Base-by-base conservation (phyloP, 805 yeast genomes). In the Kodamaea laetipori region DNA sequence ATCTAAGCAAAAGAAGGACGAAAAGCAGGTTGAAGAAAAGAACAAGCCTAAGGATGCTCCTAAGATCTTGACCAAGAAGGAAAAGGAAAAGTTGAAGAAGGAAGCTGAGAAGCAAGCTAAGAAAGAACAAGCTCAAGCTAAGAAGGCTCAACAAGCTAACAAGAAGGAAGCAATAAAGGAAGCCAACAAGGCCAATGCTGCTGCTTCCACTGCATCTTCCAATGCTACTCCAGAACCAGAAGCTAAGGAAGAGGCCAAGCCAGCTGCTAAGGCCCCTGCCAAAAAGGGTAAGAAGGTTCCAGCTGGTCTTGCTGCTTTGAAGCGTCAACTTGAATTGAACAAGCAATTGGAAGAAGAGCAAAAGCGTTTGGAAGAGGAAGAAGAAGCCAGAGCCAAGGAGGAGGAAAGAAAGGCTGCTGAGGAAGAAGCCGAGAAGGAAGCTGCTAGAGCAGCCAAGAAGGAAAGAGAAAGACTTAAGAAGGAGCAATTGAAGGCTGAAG, bases 401-500 rank as follows among this genome's bases (percentile, higher is more conserved):
- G 86, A 76, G 55, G 81, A 76, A 53, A 69, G 64, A 44, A 57
- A 57, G 16, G 69, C 69, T 4, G 73, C 69, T 32, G 83, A 74
- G 53, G 94, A 83, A 60, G 96, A 83, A 58, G 86, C 66, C 18
- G 79, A 70, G 43, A 73, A 73, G 50, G 90, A 79, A 53, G 81
- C 78, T 28, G 79, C 76, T 44, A 73, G 67, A 54, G 76, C 70
- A 30, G 75, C 73, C 9, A 92, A 86, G 78, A 88, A 82, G 58
- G 99, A 94, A 67, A 86, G 81, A 63, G 97, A 92, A 58, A 85
- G 78, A 68, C 77, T 78, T 47, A 90, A 86, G 74, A 84, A 80
- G 53, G 99, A 94, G 58, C 92, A 88, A 69, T 80, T 94, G 64
- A 88, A 87, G 69, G 94, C 97, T 26, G 97, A 92, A 69, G 99